Evolutionary conservation across 2,329 filamentous ascomycete genomes (phyloP).

Genomic region (Aspergillus japonicus): DNA sequence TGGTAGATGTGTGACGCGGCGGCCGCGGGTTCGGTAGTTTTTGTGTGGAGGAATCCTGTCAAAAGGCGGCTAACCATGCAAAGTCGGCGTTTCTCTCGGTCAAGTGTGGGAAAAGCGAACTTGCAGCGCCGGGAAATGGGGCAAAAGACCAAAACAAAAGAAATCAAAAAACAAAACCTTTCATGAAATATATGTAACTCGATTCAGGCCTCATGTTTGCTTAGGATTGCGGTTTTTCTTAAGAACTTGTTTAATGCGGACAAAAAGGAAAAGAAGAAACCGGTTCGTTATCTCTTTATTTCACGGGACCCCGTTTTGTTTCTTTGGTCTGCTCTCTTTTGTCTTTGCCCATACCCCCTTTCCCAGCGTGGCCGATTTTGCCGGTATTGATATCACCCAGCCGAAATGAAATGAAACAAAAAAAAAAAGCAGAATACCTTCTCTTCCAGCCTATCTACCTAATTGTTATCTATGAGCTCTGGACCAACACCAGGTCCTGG

Average conservation of each 20-base stretch:
- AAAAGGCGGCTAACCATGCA: conserved; percentile 36
- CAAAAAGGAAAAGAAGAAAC: conserved; percentile 19
- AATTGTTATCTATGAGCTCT: neutral
- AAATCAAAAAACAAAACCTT: neutral
- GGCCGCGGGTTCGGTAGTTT: conserved; percentile 42
- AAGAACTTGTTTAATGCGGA: conserved; percentile 17
- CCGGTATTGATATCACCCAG: conserved; percentile 26
- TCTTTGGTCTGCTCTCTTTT: neutral
- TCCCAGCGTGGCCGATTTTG: conserved; percentile 33
- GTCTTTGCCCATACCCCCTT: neutral
- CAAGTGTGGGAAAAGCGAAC: conserved; percentile 9
- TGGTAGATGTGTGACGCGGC: conserved; percentile 67
- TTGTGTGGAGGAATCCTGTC: conserved; percentile 39
- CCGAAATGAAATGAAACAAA: conserved; percentile 34
- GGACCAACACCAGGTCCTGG: too few relatives aligned
- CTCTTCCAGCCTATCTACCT: conserved; percentile 27
- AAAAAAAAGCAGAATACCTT: conserved; percentile 40
- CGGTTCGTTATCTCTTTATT: conserved; percentile 33
- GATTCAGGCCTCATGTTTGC: conserved; percentile 38
- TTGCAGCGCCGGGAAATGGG: conserved; percentile 33
- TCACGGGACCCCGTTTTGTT: conserved; percentile 20
- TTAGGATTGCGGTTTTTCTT: conserved; percentile 33
- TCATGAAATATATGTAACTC: conserved; percentile 45
- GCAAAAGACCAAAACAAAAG: conserved; percentile 12
- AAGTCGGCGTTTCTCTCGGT: conserved; percentile 31